Base-by-base conservation (phyloP, 1,284 basidiomycete species). In the Cerrena zonata region DNA sequence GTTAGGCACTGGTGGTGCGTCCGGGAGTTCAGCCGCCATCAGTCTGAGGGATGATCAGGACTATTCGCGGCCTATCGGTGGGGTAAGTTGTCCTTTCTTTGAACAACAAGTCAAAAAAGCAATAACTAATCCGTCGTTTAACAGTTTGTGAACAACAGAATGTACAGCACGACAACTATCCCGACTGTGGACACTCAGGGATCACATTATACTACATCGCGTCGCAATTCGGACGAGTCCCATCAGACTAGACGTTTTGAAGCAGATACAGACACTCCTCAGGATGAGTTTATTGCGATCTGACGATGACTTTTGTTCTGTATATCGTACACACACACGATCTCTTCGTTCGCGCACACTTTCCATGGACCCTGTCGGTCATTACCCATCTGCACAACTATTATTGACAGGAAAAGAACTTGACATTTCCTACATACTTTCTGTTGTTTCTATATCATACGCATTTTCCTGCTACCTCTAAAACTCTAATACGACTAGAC, bases 11-110 rank as follows among this genome's bases (percentile, higher is more conserved):
- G 55, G 51, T 0, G 66, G 65, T 12, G 69, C 68, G 46, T n/a
- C n/a, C n/a, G 50, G 48, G 48, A 73, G 73, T 40, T 58, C 62
- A 13, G 61, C 66, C 19, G 61, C 64, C 39, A 51, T 67, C 30
- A 75, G 73, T 53, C 59, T 74, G 52, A 57, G 65, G 49, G 72
- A 75, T 53, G 71, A 75, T 47, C 65, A 72, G 54, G 72, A 74
- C 47, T 74, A 74, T 49, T 72, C 72, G 7, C 61, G 72, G 45
- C 72, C 73, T 2, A 74, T 74, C 22, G 68, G 65, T 30, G 72
- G 68, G 38, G 73, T 74, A 15, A 63, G 73, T 63, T 26, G 37
- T 36, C 49, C 7, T n/a, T 23, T 15, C n/a, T n/a, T 30, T 25
- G 23, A 0, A 15, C 15, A 37, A 37, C 44, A 34, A 7, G 5